phyloP scores from a whole-genome alignment of 441 rosid species.

The Geranium incanum region DNA sequence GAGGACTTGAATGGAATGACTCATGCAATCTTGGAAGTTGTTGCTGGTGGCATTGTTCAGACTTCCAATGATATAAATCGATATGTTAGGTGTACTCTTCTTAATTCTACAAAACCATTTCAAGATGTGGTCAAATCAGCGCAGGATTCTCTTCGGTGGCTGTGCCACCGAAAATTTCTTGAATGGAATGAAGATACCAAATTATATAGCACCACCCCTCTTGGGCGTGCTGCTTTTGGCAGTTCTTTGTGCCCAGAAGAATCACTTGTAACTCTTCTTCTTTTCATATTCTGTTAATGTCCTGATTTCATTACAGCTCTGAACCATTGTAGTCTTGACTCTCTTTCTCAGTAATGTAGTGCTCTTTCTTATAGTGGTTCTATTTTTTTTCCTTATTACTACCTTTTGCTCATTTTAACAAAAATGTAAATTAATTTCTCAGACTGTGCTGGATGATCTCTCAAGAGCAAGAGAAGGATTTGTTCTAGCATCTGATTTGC shows the following conservation, averaged over 20 bases:
- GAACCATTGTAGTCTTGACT: background rate
- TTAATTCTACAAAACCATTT: constrained; percentile 90
- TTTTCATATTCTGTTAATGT: constrained; percentile 10
- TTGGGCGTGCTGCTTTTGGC: constrained; percentile 98
- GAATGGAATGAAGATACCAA: constrained; percentile 94
- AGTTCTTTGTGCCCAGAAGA: constrained; percentile 99
- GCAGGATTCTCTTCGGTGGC: constrained; percentile 96
- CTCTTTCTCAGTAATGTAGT: background rate
- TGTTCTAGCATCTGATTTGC: constrained; percentile 96
- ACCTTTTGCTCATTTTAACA: background rate
- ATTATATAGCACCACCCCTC: constrained; percentile 80
- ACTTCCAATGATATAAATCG: constrained; percentile 88
- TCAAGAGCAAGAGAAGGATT: constrained; percentile 95
- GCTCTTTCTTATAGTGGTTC: constrained; percentile 14
- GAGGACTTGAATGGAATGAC: constrained; percentile 99
- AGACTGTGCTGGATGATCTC: constrained; percentile 97
- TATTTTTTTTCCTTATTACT: constrained; percentile 7
- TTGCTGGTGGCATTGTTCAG: constrained; percentile 98
- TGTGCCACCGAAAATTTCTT: constrained; percentile 82
- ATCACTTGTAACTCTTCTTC: constrained; percentile 60
- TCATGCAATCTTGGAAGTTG: constrained; percentile 98
- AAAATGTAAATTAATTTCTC: constrained; percentile 25
- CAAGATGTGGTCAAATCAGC: constrained; percentile 95
- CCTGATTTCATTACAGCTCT: background rate
- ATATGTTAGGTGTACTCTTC: constrained; percentile 94